phyloP scores from a whole-genome alignment of 352 stramenopile species.

The Pythium oligandrum region DNA sequence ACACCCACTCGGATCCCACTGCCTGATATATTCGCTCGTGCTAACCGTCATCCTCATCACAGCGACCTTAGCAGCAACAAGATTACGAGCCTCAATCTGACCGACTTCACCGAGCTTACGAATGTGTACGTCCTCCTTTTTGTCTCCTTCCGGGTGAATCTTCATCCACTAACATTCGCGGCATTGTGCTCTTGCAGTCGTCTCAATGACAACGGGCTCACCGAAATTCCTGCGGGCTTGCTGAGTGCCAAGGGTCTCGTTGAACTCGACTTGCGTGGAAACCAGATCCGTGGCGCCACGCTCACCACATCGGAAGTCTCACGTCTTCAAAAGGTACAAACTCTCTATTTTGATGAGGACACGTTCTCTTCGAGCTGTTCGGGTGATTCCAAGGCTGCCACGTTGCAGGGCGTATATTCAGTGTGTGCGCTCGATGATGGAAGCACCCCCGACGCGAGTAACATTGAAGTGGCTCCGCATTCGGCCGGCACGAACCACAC shows the following conservation, averaged over 20 bases:
- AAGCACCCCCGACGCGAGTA: no score
- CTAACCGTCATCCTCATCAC: no score
- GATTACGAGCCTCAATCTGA: neutral
- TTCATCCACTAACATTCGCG: no score
- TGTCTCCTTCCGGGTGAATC: no score
- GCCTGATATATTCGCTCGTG: no score
- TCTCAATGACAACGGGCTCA: no score
- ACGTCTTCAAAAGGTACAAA: neutral
- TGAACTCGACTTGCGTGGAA: neutral
- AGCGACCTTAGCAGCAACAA: neutral
- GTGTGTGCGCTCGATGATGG: neutral
- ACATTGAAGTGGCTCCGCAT: no score
- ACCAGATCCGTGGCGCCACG: neutral
- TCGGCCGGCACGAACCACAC: neutral
- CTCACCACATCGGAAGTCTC: neutral
- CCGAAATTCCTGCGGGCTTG: no score
- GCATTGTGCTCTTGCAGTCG: no score
- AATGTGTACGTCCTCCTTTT: neutral
- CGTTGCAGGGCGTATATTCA: neutral
- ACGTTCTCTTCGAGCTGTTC: neutral
- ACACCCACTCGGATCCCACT: no score
- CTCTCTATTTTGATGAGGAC: neutral
- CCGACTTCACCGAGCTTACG: neutral
- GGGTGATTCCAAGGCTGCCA: no score
- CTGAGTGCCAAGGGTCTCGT: no score